Evolutionary conservation across 31 red algal species (phyloP), one percentile per base, ranked within the genome.

Genomic region (Odonthalia washingtoniensis): DNA sequence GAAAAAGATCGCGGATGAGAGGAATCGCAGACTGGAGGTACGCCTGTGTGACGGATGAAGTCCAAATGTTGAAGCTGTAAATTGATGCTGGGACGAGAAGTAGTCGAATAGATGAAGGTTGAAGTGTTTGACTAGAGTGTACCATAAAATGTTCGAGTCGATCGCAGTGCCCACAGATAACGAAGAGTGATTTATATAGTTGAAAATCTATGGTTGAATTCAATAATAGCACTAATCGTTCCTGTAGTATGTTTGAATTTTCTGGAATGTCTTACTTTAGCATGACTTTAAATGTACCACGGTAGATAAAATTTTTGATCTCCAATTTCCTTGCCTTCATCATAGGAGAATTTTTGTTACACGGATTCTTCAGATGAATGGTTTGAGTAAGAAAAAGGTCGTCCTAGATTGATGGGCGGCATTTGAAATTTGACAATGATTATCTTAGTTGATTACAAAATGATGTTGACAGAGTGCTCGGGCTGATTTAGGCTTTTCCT

Each of bases 351-450:
- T 60, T 81, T 36, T 9, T 0, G 46, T 77, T 4, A 1, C 67
- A n/a, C 41, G 77, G 37, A 75, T 90, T 78, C 18, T 66, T 66
- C 36, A 42, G 46, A 14, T 63, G 37, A 3, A 90, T 83, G 4
- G 74, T 77, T 76, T 90, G 32, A 14, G 86, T 80, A 1, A 89
- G 86, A 57, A n/a, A n/a, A n/a, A n/a, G n/a, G n/a, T n/a, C n/a
- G n/a, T n/a, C n/a, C n/a, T n/a, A n/a, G n/a, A n/a, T n/a, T n/a
- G n/a, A n/a, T n/a, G n/a, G n/a, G n/a, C n/a, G n/a, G n/a, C n/a
- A n/a, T n/a, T n/a, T n/a, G n/a, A n/a, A n/a, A n/a, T n/a, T n/a
- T n/a, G n/a, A n/a, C n/a, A n/a, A n/a, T n/a, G n/a, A n/a, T n/a
- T 38, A 57, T 9, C 49, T 57, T 14, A 21, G 49, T 57, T 21